These are phyloP conservation scores for Coemansia sp. DNA, from an alignment of 192 early-diverging fungal genomes.

Conservation along the genomic window DNA sequence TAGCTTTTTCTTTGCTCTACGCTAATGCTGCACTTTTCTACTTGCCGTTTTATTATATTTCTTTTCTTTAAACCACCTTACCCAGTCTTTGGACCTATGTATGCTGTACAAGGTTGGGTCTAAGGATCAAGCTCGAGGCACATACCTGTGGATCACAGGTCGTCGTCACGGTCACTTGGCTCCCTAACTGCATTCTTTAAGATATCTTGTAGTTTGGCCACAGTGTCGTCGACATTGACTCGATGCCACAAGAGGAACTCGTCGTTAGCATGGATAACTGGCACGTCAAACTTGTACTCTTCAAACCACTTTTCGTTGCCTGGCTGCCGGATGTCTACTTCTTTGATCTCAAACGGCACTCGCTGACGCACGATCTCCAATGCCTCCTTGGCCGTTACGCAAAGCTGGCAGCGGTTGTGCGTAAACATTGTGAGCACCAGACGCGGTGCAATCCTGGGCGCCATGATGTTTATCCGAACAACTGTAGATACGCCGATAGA, in stretches of 20 bases:
- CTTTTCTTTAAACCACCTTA: neutral
- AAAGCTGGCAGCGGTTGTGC: constrained; percentile 49
- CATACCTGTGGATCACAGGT: neutral
- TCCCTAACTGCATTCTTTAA: neutral
- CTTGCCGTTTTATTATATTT: constrained; percentile 1
- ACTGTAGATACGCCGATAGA: neutral
- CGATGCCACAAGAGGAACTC: constrained; percentile 51
- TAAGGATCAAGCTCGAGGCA: too few species aligned
- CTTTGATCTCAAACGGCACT: constrained; percentile 41
- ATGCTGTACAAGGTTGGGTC: neutral
- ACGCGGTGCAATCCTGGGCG: constrained; percentile 13
- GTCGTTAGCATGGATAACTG: constrained; percentile 45
- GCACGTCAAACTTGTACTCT: constrained; percentile 53
- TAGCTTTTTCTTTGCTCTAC: neutral
- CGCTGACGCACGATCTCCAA: constrained; percentile 34
- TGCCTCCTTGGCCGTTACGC: constrained; percentile 48
- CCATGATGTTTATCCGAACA: neutral
- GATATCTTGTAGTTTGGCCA: constrained; percentile 33
- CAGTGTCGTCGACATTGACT: constrained; percentile 35
- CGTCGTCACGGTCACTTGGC: neutral
- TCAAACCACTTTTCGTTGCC: constrained; percentile 50
- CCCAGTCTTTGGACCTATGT: neutral
- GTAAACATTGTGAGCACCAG: constrained; percentile 52
- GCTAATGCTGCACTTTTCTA: neutral
- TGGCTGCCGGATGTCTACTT: constrained; percentile 44